phyloP scores from a whole-genome alignment of 108 stramenopile genomes.

The Fragilariopsis cylindrus region DNA sequence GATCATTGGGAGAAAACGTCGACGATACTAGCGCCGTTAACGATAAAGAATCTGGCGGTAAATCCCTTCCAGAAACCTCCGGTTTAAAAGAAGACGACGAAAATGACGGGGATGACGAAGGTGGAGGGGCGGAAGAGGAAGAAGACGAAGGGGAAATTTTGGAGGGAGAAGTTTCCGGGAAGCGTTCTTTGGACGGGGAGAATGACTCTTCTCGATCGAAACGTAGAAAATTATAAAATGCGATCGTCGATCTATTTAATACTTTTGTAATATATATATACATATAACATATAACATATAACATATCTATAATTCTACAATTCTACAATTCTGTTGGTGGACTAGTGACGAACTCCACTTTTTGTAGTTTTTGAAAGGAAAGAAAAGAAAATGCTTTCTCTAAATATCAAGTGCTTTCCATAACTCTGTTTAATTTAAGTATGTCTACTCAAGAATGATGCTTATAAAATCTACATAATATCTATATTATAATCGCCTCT shows the following conservation, averaged over 20 bases:
- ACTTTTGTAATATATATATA: no score
- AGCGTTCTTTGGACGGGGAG: slow-evolving; percentile 26
- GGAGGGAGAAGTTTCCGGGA: slow-evolving; percentile 1
- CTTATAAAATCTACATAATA: no score
- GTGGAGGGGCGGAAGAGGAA: slow-evolving; percentile 23
- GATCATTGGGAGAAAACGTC: background rate
- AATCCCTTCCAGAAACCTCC: slow-evolving; percentile 3
- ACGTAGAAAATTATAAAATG: slow-evolving; percentile 30
- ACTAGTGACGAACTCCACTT: no score
- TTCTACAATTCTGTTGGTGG: no score
- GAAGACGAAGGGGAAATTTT: slow-evolving; percentile 37
- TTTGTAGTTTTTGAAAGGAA: no score
- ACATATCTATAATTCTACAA: no score
- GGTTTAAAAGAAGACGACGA: slow-evolving; percentile 28
- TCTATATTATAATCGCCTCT: no score
- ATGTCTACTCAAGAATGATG: no score
- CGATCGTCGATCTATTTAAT: background rate
- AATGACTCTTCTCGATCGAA: slow-evolving; percentile 26
- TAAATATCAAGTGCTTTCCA: no score
- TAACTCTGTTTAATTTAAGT: no score
- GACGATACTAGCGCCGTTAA: slow-evolving; percentile 2
- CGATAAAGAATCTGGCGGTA: background rate
- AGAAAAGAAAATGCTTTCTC: no score
- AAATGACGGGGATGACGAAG: slow-evolving; percentile 45
- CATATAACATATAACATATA: no score